Base-by-base conservation (phyloP, 179 eudicot genomes). In the Silene vulgaris region DNA sequence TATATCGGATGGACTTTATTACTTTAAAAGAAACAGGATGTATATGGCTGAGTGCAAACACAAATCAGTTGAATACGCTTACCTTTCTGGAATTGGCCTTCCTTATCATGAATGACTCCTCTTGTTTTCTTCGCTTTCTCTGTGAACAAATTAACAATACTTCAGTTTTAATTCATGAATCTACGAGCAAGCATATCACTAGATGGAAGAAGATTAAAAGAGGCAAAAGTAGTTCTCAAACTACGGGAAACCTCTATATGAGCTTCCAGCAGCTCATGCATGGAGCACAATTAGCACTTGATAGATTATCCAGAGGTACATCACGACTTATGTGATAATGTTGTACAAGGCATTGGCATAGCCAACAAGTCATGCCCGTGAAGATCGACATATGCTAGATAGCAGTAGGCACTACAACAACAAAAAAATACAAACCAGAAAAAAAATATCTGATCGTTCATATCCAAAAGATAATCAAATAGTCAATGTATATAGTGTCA, bases 81-180 rank as follows among this genome's bases (percentile, higher is more conserved):
- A 92, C 97, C 97, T 88, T 90, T 78, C 85, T 87, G 68, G 84
- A 87, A 78, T 82, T 87, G 45, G 84, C 81, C 80, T 87, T 91
- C 86, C 87, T 91, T 72, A 87, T 87, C 76, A 82, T 71, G 78
- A 74, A 81, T 65, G 78, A 72, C 66, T 92, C 92, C 73, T 89
- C 96, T 75, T 84, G 92, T 84, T 92, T 92, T 84, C 97, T 85
- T 40, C 91, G 88, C 79, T 92, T 92, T 80, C 94, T 86, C 97
- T 92, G 92, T 69, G 60, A 30, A 8, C n/a, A 40, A 73, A 77
- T 37, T 14, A 69, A 32, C 57, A 48, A 28, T 69, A 54, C 59
- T 8, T 69, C 7, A 2, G 3, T 30, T 28, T 63, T 59, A 26
- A 5, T n/a, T 6, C 43, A 54, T 3, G 64, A 52, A 74, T 29